A percentile compares a stretch with the other conserved stretches of the same genome.
These are phyloP conservation scores for Teratosphaeria viscida DNA, from an alignment of 2,329 filamentous ascomycete genomes.

Conservation along the genomic window DNA sequence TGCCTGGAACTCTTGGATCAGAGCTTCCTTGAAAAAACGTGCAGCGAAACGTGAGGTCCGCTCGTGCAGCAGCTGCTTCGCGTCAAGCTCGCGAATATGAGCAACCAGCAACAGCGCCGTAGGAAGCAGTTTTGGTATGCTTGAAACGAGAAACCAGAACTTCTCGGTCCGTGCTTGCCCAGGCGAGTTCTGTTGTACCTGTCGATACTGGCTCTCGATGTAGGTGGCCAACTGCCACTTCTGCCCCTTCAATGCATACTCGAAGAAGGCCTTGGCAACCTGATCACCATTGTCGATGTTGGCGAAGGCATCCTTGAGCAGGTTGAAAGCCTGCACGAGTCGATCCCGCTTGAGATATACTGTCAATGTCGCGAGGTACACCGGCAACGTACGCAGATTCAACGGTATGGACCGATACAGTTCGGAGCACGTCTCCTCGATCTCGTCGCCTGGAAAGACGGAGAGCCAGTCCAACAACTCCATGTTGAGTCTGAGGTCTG, in stretches of 20 bases:
- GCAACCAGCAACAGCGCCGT: slow-evolving; percentile 7
- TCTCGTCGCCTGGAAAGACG: slow-evolving; percentile 6
- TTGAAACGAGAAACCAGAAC: slow-evolving; percentile 15
- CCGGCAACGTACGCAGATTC: slow-evolving; percentile 8
- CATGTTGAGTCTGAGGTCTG: slow-evolving; percentile 14
- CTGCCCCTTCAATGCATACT: slow-evolving; percentile 7
- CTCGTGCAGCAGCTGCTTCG: slow-evolving; percentile 1
- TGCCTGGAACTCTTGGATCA: slow-evolving; percentile 8
- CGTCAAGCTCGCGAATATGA: slow-evolving; percentile 2
- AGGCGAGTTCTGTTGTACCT: neutral
- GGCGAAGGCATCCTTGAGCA: slow-evolving; percentile 19
- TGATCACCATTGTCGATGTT: slow-evolving; percentile 15
- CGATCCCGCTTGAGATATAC: slow-evolving; percentile 10
- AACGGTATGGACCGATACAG: slow-evolving; percentile 18
- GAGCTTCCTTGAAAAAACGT: slow-evolving; percentile 9
- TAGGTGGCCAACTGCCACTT: slow-evolving; percentile 11
- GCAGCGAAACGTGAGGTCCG: slow-evolving; percentile 4
- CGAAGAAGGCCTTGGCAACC: slow-evolving; percentile 13
- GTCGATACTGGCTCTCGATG: slow-evolving; percentile 6
- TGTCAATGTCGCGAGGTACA: slow-evolving; percentile 13
- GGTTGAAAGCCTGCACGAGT: slow-evolving; percentile 6
- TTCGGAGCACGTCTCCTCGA: slow-evolving; percentile 12
- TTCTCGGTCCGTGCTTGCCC: neutral
- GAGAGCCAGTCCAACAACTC: slow-evolving; percentile 20
- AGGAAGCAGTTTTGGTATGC: slow-evolving; percentile 9